Evolutionary conservation across 805 yeast genomes (phyloP), one percentile per base, ranked within the genome.

Genomic region (Torulaspora gathmanii): DNA sequence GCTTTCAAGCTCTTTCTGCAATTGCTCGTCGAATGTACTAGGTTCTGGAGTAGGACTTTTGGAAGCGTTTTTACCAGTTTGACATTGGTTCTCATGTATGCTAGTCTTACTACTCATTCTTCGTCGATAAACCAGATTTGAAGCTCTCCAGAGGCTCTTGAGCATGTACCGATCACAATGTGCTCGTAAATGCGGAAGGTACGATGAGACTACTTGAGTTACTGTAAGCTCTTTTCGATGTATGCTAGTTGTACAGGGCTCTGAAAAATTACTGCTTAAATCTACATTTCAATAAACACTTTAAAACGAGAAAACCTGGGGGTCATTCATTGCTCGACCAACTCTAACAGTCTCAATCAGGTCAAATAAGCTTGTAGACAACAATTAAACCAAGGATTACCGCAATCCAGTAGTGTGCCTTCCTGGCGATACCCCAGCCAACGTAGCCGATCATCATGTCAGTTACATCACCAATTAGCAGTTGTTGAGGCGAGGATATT

Each of bases 381-480:
- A 44, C 35, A n/a, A 34, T 23, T 13, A 42, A 12, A 10, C 40
- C 38, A 8, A 48, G 25, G 16, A 34, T 29, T 23, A 19, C 28
- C 10, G 48, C 13, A n/a, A 50, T 13, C 44, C 51, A 46, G 16
- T 45, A 44, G 40, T 51, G 55, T 2, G 35, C 33, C 12, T 35
- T 47, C 37, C 36, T 44, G 4, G 48, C 36, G 12, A 49, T 17
- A 3, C 48, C 31, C 64, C 64, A 59, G 3, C 65, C 65, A 5
- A 44, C 42, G 42, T 63, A 61, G 17, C 68, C 65, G 13, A 63
- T 44, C 12, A 50, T 12, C 1, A 22, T 16, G 39, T 63, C 65
- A 9, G 52, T 46, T 9, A 46, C 26, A 9, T 37, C 19, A 12
- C 64, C 58, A 12, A 46, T 26, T 17, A 39, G 33, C 9, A 30